Conservation (phyloP, 192 early-diverging fungal genomes). For the Kappamyces sp. region DNA sequence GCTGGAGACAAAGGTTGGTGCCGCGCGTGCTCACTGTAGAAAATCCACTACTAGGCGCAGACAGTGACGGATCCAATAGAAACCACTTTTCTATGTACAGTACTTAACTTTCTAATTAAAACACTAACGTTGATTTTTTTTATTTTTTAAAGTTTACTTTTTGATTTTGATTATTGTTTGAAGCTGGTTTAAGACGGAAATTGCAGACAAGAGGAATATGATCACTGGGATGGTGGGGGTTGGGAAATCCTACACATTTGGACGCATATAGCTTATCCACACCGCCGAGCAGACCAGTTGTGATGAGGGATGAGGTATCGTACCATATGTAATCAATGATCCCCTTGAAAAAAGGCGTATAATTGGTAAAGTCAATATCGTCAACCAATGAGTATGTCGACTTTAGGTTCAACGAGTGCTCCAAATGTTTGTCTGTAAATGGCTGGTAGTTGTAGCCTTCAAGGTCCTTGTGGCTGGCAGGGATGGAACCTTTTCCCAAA, state of each 20-base stretch:
- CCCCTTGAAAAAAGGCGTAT: conserved; percentile 75
- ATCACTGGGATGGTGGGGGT: conserved; percentile 65
- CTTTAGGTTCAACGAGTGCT: conserved; percentile 76
- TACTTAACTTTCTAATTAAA: no score
- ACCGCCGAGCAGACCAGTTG: conserved; percentile 72
- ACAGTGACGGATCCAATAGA: no score
- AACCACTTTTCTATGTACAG: no score
- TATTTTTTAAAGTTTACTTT: neutral
- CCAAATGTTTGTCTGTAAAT: conserved; percentile 74
- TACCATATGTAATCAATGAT: conserved; percentile 96
- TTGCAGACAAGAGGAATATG: conserved; percentile 44
- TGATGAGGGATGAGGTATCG: conserved; percentile 62
- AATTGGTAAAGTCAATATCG: conserved; percentile 84
- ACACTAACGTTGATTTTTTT: no score
- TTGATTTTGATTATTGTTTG: neutral
- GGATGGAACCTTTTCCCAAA: conserved; percentile 66
- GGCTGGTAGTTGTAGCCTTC: conserved; percentile 71
- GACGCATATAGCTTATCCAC: conserved; percentile 76
- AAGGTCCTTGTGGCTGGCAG: conserved; percentile 83
- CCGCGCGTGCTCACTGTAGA: no score
- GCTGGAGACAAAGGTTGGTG: conserved; percentile 26
- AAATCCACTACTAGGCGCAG: no score
- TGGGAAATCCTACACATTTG: conserved; percentile 86
- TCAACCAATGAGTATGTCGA: conserved; percentile 68
- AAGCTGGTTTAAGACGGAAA: conserved; percentile 7